Percentiles rank a stretch among this genome's conserved stretches.
These are phyloP conservation scores for Ambispora gerdemannii DNA, from an alignment of 192 early-diverging fungal genomes.

Conservation along the genomic window DNA sequence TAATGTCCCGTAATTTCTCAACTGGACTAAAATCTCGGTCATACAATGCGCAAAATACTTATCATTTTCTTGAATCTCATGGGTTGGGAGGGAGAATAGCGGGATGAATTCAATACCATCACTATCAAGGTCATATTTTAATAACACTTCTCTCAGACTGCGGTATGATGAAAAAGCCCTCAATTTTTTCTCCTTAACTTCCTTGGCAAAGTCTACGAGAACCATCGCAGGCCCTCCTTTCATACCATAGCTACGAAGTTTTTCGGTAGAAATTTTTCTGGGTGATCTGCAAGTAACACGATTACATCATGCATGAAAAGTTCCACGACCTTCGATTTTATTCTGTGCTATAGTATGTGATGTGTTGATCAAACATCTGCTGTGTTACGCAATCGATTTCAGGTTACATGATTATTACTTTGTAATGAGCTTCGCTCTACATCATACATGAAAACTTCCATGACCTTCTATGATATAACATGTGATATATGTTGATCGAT, in stretches of 20 bases:
- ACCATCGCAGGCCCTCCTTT: too few relatives aligned
- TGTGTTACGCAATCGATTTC: slow-evolving; percentile 19
- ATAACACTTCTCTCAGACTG: not conserved
- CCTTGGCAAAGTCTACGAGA: too few relatives aligned
- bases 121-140: not conserved
- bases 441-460: too few relatives aligned
- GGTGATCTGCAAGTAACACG: too few relatives aligned
- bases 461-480: too few relatives aligned
- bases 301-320: too few relatives aligned
- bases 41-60: slow-evolving; percentile 7
- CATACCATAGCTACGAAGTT: too few relatives aligned
- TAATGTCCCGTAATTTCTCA: slow-evolving; percentile 2
- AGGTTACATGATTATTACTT: too few relatives aligned
- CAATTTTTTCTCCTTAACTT: too few relatives aligned
- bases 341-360: slow-evolving; percentile 15
- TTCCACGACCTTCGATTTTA: slow-evolving; percentile 18
- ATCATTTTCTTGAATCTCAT: not conserved
- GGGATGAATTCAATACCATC: not conserved
- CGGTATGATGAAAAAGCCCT: slow-evolving; percentile 9
- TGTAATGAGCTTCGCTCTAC: too few relatives aligned
- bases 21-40: not conserved
- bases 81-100: not conserved
- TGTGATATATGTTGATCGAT: too few relatives aligned
- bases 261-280: too few relatives aligned
- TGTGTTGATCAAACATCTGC: slow-evolving; percentile 20